Percentiles rank a stretch among this genome's conserved stretches.
Conservation (phyloP, 768 basidiomycete species). For the Neoboletus brunneissimus region DNA sequence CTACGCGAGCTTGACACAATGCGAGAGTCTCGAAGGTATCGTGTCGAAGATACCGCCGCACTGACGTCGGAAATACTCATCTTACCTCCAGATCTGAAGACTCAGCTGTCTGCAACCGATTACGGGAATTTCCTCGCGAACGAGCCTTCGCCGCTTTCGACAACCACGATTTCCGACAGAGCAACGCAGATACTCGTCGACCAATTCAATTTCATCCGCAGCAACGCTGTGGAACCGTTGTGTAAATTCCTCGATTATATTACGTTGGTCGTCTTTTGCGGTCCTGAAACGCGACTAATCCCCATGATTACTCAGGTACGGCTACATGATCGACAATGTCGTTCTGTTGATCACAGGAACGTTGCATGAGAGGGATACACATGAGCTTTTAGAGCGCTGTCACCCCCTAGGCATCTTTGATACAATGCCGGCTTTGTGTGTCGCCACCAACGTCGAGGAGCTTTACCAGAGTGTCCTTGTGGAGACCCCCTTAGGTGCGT, state of each 20-base stretch:
- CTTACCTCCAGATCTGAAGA: conserved; percentile 74
- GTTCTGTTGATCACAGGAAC: conserved; percentile 97
- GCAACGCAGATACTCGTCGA: conserved; percentile 94
- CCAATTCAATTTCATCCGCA: conserved; percentile 93
- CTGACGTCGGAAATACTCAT: conserved; percentile 1
- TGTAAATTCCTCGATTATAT: conserved; percentile 96
- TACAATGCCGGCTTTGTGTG: conserved; percentile 98
- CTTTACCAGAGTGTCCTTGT: conserved; percentile 95
- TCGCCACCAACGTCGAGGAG: conserved; percentile 98
- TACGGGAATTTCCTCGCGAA: conserved; percentile 98
- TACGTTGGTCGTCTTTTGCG: conserved; percentile 60
- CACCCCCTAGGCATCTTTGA: conserved; percentile 97
- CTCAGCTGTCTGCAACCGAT: conserved; percentile 94
- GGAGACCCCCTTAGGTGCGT: conserved; percentile 92
- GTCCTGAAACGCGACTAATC: conserved; percentile 3
- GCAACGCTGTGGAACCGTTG: conserved; percentile 87
- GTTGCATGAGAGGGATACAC: conserved; percentile 93
- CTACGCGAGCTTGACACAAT: conserved; percentile 93
- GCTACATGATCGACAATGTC: conserved; percentile 99
- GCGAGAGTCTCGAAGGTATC: conserved; percentile 93
- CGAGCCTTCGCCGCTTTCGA: conserved; percentile 89
- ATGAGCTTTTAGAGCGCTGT: conserved; percentile 93
- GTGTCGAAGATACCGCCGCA: neutral
- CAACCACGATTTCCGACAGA: conserved; percentile 94
- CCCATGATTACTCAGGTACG: conserved; percentile 57